A percentile compares a stretch with the other conserved stretches of the same genome.
Conservation (phyloP, 495 filamentous ascomycete species). For the Umbilicaria muhlenbergii region DNA sequence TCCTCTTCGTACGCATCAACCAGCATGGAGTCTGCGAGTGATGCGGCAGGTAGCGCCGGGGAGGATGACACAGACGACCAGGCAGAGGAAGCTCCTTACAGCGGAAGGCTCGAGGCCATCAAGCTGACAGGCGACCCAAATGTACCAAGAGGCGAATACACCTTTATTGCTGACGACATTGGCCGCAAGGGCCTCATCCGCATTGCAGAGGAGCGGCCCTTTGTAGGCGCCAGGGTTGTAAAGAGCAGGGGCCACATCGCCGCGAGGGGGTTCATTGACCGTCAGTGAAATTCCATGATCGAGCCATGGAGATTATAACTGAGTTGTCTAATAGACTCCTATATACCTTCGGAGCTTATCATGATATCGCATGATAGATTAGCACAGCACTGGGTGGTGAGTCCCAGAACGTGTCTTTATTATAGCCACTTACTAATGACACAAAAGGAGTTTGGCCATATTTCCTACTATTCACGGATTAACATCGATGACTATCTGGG, state of each 20-base stretch:
- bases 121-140: constrained; percentile 88
- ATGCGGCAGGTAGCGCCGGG: not conserved
- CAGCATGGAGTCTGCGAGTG: not conserved
- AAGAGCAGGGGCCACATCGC: constrained; percentile 65
- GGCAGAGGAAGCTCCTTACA: constrained; percentile 1
- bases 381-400: constrained; percentile 67
- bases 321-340: constrained; percentile 38
- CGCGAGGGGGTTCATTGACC: constrained; percentile 45
- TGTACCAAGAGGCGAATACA: constrained; percentile 69
- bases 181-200: constrained; percentile 42
- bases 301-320: not conserved
- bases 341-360: constrained; percentile 58
- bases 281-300: constrained; percentile 28
- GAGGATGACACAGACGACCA: not conserved
- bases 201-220: constrained; percentile 49
- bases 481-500: constrained; percentile 44
- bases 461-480: constrained; percentile 67
- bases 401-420: not conserved
- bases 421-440: not conserved
- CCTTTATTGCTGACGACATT: constrained; percentile 66
- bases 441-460: constrained; percentile 45
- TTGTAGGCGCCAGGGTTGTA: constrained; percentile 62
- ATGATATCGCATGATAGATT: constrained; percentile 60
- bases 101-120: constrained; percentile 56
- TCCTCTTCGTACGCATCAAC: constrained; percentile 4